phyloP scores from a whole-genome alignment of 1,139 yeast species.

The Debaryomyces singareniensis region DNA sequence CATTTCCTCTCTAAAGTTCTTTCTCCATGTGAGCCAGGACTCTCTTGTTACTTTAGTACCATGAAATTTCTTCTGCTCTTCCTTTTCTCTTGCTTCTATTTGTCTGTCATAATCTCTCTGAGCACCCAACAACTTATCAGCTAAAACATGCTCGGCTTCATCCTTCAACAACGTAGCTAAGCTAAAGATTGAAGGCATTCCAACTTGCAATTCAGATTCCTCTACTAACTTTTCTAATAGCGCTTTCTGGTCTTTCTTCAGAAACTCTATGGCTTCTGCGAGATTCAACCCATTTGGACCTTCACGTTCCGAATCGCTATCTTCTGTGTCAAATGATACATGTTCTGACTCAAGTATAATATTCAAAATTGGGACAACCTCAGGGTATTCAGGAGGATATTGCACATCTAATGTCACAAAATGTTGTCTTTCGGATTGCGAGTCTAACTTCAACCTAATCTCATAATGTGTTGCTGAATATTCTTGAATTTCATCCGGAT shows the following conservation, averaged over 20 bases:
- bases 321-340: constrained; percentile 30
- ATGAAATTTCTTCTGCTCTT: constrained; percentile 69
- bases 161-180: constrained; percentile 74
- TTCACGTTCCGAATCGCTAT: constrained; percentile 35
- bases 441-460: constrained; percentile 50
- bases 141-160: constrained; percentile 62
- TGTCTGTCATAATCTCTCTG: constrained; percentile 57
- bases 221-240: constrained; percentile 38
- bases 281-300: constrained; percentile 42
- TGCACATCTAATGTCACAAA: constrained; percentile 48
- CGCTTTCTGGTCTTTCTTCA: constrained; percentile 35
- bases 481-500: constrained; percentile 74
- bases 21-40: constrained; percentile 66
- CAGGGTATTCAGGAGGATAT: constrained; percentile 70
- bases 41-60: constrained; percentile 81
- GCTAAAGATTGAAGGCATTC: constrained; percentile 85
- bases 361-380: constrained; percentile 52
- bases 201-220: constrained; percentile 72
- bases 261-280: constrained; percentile 51
- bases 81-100: constrained; percentile 51
- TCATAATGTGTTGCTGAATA: constrained; percentile 39
- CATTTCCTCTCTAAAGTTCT: constrained; percentile 53
- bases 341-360: constrained; percentile 32
- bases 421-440: constrained; percentile 49
- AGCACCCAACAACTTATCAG: constrained; percentile 44